phyloP scores from a whole-genome alignment of 2,329 filamentous ascomycete species.

The Fusarium sp. region DNA sequence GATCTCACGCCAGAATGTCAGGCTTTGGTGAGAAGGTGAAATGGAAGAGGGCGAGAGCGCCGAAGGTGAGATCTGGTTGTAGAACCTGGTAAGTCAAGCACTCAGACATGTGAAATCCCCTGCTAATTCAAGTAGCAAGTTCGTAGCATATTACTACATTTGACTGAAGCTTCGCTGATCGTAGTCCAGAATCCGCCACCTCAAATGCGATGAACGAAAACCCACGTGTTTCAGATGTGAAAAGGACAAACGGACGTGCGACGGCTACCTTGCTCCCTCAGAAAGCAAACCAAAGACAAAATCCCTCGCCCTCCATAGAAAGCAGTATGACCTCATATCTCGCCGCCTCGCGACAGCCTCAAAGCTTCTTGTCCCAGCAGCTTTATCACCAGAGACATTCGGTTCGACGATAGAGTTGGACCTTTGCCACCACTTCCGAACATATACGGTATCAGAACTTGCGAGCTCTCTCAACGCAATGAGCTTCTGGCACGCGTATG shows the following conservation, averaged over 20 bases:
- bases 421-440: conserved; percentile 13
- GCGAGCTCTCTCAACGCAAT: neutral
- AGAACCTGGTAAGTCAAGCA: neutral
- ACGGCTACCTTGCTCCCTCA: neutral
- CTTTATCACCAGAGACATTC: neutral
- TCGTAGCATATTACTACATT: neutral
- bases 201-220: conserved; percentile 26
- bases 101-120: accelerated
- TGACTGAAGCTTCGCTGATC: neutral
- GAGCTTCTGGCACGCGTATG: conserved; percentile 11
- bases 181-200: conserved; percentile 9
- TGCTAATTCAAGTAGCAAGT: conserved; percentile 8
- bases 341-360: neutral
- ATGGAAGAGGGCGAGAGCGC: conserved; percentile 2
- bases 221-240: conserved; percentile 9
- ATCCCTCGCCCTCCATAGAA: neutral
- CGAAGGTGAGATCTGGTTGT: conserved; percentile 25
- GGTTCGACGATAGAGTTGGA: neutral
- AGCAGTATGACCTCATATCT: neutral
- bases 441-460: neutral
- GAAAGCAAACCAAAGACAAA: neutral
- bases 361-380: neutral
- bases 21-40: neutral
- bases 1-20: neutral
- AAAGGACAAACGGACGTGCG: conserved; percentile 11